Percentiles rank a stretch among this genome's conserved stretches.
Conservation (phyloP, 2,329 filamentous ascomycete species). For the Neonectria hederae region DNA sequence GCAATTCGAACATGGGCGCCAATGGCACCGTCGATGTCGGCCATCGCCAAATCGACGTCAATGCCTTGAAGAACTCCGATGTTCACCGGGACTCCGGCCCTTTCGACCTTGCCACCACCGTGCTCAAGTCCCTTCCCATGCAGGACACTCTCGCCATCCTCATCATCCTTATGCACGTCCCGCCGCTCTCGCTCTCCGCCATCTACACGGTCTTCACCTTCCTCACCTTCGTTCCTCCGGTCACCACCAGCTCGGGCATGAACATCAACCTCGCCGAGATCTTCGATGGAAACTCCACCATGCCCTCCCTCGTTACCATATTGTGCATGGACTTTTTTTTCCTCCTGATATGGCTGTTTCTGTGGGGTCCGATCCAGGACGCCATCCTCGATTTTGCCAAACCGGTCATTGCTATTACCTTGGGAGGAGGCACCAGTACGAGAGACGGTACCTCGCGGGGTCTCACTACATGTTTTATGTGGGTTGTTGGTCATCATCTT, state of each 20-base stretch:
- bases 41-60: conserved; percentile 75
- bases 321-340: conserved; percentile 85
- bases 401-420: conserved; percentile 89
- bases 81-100: conserved; percentile 77
- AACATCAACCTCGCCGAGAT: conserved; percentile 90
- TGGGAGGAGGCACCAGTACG: conserved; percentile 81
- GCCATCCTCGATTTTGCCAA: conserved; percentile 91
- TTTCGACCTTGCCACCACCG: conserved; percentile 82
- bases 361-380: conserved; percentile 88
- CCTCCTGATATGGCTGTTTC: conserved; percentile 84
- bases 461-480: conserved; percentile 74
- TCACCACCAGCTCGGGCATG: conserved; percentile 78
- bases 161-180: conserved; percentile 92
- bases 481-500: conserved; percentile 68
- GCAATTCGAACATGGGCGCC: conserved; percentile 51
- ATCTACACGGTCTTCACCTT: conserved; percentile 94
- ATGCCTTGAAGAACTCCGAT: conserved; percentile 72
- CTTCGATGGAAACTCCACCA: conserved; percentile 86
- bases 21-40: conserved; percentile 55
- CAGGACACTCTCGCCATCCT: conserved; percentile 96
- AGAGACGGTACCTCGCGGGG: conserved; percentile 76
- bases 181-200: conserved; percentile 85
- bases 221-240: conserved; percentile 89
- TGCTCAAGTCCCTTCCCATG: conserved; percentile 88
- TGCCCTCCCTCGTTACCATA: conserved; percentile 86